These are phyloP conservation scores for Dendrostoma leiphaemia DNA, from an alignment of 2,329 filamentous ascomycete genomes.

Conservation along the genomic window DNA sequence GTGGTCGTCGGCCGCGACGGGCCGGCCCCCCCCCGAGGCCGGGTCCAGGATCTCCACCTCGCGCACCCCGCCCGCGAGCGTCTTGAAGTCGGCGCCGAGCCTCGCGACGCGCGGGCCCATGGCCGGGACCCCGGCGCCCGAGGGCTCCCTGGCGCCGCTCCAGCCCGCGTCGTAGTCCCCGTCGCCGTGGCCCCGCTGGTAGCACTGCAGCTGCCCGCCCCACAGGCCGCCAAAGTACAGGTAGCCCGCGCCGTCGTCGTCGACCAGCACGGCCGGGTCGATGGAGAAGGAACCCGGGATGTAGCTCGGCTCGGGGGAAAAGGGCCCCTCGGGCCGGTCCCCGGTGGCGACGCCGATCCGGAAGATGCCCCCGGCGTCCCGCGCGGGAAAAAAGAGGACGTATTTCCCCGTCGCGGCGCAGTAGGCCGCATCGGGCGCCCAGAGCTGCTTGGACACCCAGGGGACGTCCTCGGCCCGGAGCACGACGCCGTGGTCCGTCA, in stretches of 20 bases:
- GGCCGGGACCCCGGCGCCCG: conserved; percentile 52
- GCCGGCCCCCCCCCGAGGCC: conserved; percentile 57
- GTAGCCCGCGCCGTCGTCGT: conserved; percentile 62
- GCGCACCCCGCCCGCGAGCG: conserved; percentile 52
- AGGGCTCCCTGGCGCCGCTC: conserved; percentile 58
- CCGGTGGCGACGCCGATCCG: conserved; percentile 70
- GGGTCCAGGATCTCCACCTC: conserved; percentile 65
- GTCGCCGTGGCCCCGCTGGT: conserved; percentile 52
- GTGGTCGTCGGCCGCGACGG: conserved; percentile 65
- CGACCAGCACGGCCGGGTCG: conserved; percentile 74
- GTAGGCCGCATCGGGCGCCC: conserved; percentile 72
- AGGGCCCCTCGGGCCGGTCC: conserved; percentile 66
- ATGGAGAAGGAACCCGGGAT: conserved; percentile 73
- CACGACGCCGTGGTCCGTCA: conserved; percentile 71
- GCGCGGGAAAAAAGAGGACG: conserved; percentile 75
- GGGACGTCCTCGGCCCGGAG: conserved; percentile 65
- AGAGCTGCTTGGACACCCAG: conserved; percentile 77
- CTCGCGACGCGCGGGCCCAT: conserved; percentile 66
- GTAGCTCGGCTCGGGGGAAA: conserved; percentile 60
- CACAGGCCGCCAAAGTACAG: conserved; percentile 78
- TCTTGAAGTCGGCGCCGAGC: conserved; percentile 63
- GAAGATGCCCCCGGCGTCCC: conserved; percentile 68
- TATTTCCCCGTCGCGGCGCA: conserved; percentile 61
- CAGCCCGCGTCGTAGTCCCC: conserved; percentile 52
- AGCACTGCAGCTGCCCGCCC: conserved; percentile 80